phyloP scores from a whole-genome alignment of 768 basidiomycete species.

The Sporobolomyces pararoseus region DNA sequence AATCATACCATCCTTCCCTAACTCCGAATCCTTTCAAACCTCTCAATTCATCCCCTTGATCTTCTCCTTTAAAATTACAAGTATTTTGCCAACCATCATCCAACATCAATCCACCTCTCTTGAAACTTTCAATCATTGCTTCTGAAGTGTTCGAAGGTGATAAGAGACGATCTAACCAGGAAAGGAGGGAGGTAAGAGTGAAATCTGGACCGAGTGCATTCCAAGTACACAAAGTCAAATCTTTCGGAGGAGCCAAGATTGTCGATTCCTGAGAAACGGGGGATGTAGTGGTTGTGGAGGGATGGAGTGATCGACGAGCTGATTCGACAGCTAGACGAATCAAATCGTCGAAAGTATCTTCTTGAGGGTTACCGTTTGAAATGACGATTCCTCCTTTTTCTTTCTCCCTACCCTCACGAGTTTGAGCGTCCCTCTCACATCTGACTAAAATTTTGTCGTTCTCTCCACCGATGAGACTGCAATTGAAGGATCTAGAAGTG shows the following conservation, averaged over 20 bases:
- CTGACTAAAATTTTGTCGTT: not conserved
- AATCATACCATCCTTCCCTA: conserved; percentile 22
- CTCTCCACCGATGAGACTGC: conserved; percentile 1
- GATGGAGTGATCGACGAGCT: not conserved
- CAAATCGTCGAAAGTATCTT: too few species aligned
- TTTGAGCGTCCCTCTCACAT: not conserved
- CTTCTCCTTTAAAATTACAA: not conserved
- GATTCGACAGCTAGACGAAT: too few species aligned
- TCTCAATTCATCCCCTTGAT: not conserved
- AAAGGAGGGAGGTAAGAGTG: conserved; percentile 26
- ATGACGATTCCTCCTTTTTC: conserved; percentile 4
- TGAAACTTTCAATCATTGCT: conserved; percentile 3
- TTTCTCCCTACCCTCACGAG: too few species aligned
- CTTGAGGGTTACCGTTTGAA: too few species aligned
- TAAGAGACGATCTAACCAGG: conserved; percentile 23
- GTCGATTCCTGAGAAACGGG: not conserved
- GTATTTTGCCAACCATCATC: conserved; percentile 46
- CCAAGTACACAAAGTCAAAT: conserved; percentile 42
- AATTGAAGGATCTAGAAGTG: not conserved
- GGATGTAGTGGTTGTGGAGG: not conserved
- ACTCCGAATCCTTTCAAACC: conserved; percentile 32
- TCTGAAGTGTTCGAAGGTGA: not conserved
- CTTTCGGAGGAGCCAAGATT: not conserved
- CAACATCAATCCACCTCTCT: conserved; percentile 34
- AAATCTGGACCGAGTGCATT: conserved; percentile 40